Evolutionary conservation across 768 basidiomycete genomes (phyloP), one percentile per base, ranked within the genome.

Genomic region (Phlegmacium glaucopus): DNA sequence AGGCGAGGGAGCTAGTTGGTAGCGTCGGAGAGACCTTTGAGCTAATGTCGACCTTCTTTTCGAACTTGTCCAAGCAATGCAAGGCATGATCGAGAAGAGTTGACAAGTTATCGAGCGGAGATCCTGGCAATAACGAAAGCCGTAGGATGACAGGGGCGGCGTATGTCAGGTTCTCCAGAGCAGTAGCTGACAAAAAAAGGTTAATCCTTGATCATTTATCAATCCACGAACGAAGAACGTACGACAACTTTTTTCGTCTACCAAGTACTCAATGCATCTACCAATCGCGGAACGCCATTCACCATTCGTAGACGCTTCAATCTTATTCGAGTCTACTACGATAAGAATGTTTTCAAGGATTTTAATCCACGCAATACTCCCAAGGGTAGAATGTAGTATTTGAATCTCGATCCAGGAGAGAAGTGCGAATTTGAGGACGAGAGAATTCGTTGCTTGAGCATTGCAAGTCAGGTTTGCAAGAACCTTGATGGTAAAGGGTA

Each of bases 341-440:
- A 76, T 61, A 29, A 84, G 51, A 39, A 88, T 68, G 52, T 87
- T 88, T 49, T 83, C 82, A 2, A 87, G 54, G 37, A 87, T 78
- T 43, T 76, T 80, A 25, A 79, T 65, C 85, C 86, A 90, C 4
- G 77, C 79, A 10, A 83, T 56, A 8, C 67, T 65, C 50, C 82
- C 78, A 0, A 56, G 27, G 13, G 62, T 65, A 5, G 65, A 59
- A 4, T 55, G 55, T 15, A 66, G 52, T 8, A 89, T 58, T 56
- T 90, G 87, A 67, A 87, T 81, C 59, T 88, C 83, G 18, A 94
- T 81, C 94, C 94, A 97, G 0, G 83, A 65, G 3, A 95, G 67
- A 7, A 94, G 70, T 1, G 80, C 77, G 0, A 85, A 83, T 54
- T 84, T 84, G 42, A 90, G 71, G 9, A 92, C 67, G 36, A 95